Percentiles rank a stretch among this genome's conserved stretches.
phyloP scores from a whole-genome alignment of 345 rosid genomes.

The Gynandropsis gynandra region DNA sequence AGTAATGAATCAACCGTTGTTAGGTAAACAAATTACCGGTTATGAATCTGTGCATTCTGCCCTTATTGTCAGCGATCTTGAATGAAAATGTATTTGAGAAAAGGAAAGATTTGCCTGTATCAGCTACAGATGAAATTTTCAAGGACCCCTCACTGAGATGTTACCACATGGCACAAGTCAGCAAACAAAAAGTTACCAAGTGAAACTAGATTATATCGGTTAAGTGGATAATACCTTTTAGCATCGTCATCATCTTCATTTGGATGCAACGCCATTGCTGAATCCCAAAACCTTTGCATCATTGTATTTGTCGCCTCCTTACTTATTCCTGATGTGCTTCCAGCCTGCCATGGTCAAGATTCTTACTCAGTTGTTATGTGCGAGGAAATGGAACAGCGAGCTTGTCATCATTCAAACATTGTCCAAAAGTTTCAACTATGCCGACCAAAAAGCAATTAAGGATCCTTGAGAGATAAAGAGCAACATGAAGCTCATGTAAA shows the following conservation, averaged over 20 bases:
- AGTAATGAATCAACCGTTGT: conserved; percentile 3
- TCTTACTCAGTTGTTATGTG: background rate
- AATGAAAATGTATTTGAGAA: conserved; percentile 56
- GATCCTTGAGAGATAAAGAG: too few relatives aligned
- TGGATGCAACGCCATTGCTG: conserved; percentile 77
- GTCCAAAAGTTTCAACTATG: background rate
- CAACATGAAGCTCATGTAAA: too few relatives aligned
- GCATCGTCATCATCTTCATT: conserved; percentile 79
- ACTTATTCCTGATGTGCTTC: conserved; percentile 58
- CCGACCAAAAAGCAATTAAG: too few relatives aligned
- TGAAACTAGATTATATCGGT: conserved; percentile 8
- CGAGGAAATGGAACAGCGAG: background rate
- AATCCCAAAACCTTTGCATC: conserved; percentile 99
- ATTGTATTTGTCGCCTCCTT: conserved; percentile 69
- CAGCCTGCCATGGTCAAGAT: conserved; percentile 42
- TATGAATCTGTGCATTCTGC: conserved; percentile 87
- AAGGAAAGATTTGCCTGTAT: conserved; percentile 52
- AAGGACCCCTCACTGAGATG: conserved; percentile 71
- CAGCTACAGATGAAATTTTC: conserved; percentile 78
- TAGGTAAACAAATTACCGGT: conserved; percentile 45
- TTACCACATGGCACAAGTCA: conserved; percentile 10
- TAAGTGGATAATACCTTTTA: conserved; percentile 46
- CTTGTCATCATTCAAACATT: conserved; percentile 3
- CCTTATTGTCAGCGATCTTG: conserved; percentile 76
- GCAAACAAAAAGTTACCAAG: conserved; percentile 5